These are phyloP conservation scores for Neonectria ditissima DNA, from an alignment of 2,329 filamentous ascomycete species.

Conservation along the genomic window DNA sequence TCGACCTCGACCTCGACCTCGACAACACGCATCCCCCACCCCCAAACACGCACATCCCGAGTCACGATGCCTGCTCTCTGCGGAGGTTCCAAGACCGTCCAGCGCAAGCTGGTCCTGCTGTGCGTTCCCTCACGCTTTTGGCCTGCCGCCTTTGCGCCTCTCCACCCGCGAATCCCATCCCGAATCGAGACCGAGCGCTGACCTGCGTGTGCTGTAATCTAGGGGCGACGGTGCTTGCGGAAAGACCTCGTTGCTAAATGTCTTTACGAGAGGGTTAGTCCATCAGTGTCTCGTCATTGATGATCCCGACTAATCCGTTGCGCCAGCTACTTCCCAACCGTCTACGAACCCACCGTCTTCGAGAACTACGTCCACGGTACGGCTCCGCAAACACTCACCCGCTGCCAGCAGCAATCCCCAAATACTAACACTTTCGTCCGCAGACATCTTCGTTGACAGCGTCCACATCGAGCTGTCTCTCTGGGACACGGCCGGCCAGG, in stretches of 20 bases:
- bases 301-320: slow-evolving; percentile 30
- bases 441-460: slow-evolving; percentile 98
- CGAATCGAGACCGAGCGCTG: slow-evolving; percentile 24
- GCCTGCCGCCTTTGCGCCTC: background rate
- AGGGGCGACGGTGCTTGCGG: slow-evolving; percentile 96
- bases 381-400: slow-evolving; percentile 36
- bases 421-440: slow-evolving; percentile 22
- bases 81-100: slow-evolving; percentile 84
- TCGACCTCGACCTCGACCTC: slow-evolving; percentile 21
- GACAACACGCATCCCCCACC: background rate
- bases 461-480: slow-evolving; percentile 97
- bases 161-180: background rate
- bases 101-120: slow-evolving; percentile 96
- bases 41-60: background rate
- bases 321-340: slow-evolving; percentile 90
- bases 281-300: slow-evolving; percentile 1
- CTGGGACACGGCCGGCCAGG: slow-evolving; percentile 98
- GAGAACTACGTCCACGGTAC: slow-evolving; percentile 98
- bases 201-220: slow-evolving; percentile 26
- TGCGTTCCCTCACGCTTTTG: slow-evolving; percentile 52
- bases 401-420: background rate
- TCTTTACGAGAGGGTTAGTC: slow-evolving; percentile 94
- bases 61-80: slow-evolving; percentile 58
- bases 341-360: slow-evolving; percentile 98
- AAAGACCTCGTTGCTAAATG: slow-evolving; percentile 96